Evolutionary conservation across 805 yeast species (phyloP).

Genomic region (Maudiozyma barnettii): DNA sequence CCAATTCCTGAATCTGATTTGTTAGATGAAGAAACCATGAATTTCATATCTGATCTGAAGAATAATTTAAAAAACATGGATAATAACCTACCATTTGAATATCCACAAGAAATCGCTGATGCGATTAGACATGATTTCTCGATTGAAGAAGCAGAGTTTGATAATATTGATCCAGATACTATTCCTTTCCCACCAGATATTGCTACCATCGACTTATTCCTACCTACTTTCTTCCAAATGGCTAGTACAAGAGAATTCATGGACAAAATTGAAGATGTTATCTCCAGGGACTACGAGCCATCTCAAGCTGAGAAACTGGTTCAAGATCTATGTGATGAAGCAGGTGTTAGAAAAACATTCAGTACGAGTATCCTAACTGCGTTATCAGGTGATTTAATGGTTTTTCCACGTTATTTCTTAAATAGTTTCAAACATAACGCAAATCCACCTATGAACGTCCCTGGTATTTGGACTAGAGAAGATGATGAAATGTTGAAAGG

Average conservation of each 20-base stretch:
- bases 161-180: slow-evolving; percentile 21
- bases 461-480: slow-evolving; percentile 39
- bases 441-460: slow-evolving; percentile 35
- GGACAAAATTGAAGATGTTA: slow-evolving; percentile 32
- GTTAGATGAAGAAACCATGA: slow-evolving; percentile 30
- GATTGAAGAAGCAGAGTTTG: slow-evolving; percentile 23
- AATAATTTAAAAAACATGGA: slow-evolving; percentile 21
- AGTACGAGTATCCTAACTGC: slow-evolving; percentile 36
- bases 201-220: slow-evolving; percentile 24
- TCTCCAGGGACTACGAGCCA: slow-evolving; percentile 32
- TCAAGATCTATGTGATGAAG: slow-evolving; percentile 32
- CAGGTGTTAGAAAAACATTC: slow-evolving; percentile 35
- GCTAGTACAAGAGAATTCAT: slow-evolving; percentile 25
- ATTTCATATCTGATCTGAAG: slow-evolving; percentile 26
- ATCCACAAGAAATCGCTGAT: slow-evolving; percentile 29
- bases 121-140: slow-evolving; percentile 26
- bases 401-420: slow-evolving; percentile 35
- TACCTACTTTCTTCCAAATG: slow-evolving; percentile 27
- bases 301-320: slow-evolving; percentile 37
- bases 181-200: slow-evolving; percentile 30
- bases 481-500: slow-evolving; percentile 33
- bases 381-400: slow-evolving; percentile 36
- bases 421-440: slow-evolving; percentile 33
- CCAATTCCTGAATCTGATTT: slow-evolving; percentile 31
- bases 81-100: slow-evolving; percentile 23